phyloP scores from a whole-genome alignment of 805 yeast species.

The Nakazawaea holstii region DNA sequence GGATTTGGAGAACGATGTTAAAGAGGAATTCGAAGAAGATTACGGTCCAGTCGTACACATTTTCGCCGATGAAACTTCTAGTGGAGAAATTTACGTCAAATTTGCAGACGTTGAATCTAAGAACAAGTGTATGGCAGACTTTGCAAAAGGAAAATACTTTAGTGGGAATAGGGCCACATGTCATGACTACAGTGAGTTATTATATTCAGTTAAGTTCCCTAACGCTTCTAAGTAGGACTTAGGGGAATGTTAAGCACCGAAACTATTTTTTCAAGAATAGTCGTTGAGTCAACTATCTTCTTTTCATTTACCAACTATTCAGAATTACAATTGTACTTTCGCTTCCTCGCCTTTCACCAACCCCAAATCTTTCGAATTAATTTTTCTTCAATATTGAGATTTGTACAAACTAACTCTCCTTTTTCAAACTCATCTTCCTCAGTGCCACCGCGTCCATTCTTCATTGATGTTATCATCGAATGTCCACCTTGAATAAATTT shows the following conservation, averaged over 20 bases:
- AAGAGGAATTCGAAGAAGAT: constrained; percentile 1
- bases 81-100: background rate
- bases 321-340: constrained; percentile 44
- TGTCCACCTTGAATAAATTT: no score
- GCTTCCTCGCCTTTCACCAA: constrained; percentile 32
- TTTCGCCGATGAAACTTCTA: background rate
- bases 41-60: background rate
- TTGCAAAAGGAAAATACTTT: background rate
- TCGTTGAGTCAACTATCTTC: constrained; percentile 68
- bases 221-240: background rate
- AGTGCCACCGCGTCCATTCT: constrained; percentile 23
- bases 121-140: background rate
- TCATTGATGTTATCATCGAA: no score
- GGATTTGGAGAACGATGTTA: background rate
- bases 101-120: background rate
- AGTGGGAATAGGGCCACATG: background rate
- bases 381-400: constrained; percentile 60
- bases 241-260: no score
- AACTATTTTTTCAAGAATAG: constrained; percentile 15
- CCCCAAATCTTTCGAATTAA: constrained; percentile 23
- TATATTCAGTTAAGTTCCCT: background rate
- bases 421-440: constrained; percentile 28
- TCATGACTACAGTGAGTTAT: background rate
- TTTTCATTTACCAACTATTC: constrained; percentile 56
- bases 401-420: constrained; percentile 55